Conservation (phyloP, 768 basidiomycete genomes). For the Leccinum uliginosum region DNA sequence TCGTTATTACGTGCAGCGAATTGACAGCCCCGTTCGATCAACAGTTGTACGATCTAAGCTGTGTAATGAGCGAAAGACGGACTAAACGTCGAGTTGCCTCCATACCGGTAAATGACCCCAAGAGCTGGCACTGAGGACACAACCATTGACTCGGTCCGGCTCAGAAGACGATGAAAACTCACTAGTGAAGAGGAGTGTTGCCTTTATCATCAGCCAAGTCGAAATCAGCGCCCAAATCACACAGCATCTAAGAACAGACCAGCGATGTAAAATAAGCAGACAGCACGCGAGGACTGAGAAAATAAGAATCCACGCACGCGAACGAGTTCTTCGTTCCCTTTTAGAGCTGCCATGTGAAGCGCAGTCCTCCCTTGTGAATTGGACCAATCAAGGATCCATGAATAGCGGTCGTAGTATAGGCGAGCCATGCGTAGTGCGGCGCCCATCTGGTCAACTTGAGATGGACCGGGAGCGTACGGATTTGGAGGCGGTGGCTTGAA, state of each 20-base stretch:
- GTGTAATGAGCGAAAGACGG: slow-evolving; percentile 9
- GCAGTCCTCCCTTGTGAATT: slow-evolving; percentile 88
- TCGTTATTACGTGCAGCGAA: slow-evolving; percentile 82
- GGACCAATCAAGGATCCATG: slow-evolving; percentile 88
- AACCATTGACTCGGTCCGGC: slow-evolving; percentile 6
- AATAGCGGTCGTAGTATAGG: slow-evolving; percentile 81
- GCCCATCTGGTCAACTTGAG: slow-evolving; percentile 59
- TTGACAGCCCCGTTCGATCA: slow-evolving; percentile 87
- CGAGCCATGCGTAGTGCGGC: slow-evolving; percentile 84
- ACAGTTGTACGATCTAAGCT: slow-evolving; percentile 68
- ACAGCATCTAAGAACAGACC: slow-evolving; percentile 63
- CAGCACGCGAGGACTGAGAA: slow-evolving; percentile 5
- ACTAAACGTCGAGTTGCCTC: slow-evolving; percentile 9
- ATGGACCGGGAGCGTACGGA: slow-evolving; percentile 43
- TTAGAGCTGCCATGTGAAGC: slow-evolving; percentile 80
- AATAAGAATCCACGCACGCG: slow-evolving; percentile 47
- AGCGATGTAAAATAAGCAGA: slow-evolving; percentile 14
- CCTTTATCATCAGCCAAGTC: slow-evolving; percentile 89
- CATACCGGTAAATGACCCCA: slow-evolving; percentile 82
- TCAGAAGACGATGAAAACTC: slow-evolving; percentile 29
- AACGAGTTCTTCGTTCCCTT: slow-evolving; percentile 87
- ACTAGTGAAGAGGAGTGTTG: slow-evolving; percentile 93
- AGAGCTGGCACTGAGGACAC: slow-evolving; percentile 63
- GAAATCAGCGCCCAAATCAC: slow-evolving; percentile 85
- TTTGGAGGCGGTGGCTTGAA: slow-evolving; percentile 51